Evolutionary conservation across 2,329 filamentous ascomycete genomes (phyloP).

Genomic region (Sarocladium brachiariae): DNA sequence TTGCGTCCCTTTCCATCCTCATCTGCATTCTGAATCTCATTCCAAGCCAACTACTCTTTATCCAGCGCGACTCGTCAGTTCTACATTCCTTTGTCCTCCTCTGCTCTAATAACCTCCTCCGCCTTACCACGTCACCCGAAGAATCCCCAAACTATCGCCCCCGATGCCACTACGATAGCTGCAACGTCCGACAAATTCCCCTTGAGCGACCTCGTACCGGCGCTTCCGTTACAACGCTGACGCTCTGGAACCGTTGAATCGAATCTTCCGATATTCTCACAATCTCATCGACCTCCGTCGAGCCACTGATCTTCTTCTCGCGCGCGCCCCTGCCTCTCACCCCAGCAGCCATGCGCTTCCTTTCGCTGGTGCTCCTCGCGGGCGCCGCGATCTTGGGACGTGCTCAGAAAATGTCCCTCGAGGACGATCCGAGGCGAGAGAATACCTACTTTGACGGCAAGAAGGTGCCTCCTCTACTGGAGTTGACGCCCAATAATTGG

Average conservation of each 20-base stretch:
- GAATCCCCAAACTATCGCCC: not conserved
- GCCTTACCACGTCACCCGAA: not conserved
- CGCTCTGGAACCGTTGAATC: not conserved
- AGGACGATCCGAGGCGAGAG: conserved; percentile 30
- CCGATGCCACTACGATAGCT: conserved; percentile 1
- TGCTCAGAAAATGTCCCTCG: conserved; percentile 23
- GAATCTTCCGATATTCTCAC: not conserved
- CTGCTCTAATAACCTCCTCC: conserved; percentile 2
- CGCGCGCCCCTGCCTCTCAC: too few species aligned
- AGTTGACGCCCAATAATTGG: conserved; percentile 52
- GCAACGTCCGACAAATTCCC: not conserved
- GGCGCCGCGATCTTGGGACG: conserved; percentile 28
- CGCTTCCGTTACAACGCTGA: not conserved
- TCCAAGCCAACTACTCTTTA: too few species aligned
- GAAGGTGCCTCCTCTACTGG: conserved; percentile 57
- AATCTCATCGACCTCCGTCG: too few species aligned
- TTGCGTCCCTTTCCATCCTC: too few species aligned
- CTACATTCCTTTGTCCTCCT: not conserved
- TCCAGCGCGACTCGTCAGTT: too few species aligned
- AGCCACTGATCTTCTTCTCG: too few species aligned
- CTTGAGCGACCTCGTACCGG: not conserved
- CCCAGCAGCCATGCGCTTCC: conserved; percentile 2
- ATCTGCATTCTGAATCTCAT: too few species aligned
- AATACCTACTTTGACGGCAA: conserved; percentile 60
- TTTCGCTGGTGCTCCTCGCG: conserved; percentile 37